phyloP scores from a whole-genome alignment of 192 early-diverging fungal species.

The Chytriomyces confervae region DNA sequence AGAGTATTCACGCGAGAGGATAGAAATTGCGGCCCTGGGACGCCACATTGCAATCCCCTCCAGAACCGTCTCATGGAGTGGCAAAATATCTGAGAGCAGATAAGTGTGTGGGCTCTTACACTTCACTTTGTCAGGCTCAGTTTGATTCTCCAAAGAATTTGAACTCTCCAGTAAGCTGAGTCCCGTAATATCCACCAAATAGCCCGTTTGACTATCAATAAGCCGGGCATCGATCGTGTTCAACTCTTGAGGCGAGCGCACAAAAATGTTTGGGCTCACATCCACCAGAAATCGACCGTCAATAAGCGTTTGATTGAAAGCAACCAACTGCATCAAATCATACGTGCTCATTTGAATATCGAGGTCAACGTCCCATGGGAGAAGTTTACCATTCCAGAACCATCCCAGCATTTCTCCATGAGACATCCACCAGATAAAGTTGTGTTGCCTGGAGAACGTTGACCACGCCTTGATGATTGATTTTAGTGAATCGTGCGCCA shows the following conservation, averaged over 20 bases:
- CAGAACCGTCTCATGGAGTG: constrained; percentile 17
- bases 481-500: constrained; percentile 1
- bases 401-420: constrained; percentile 52
- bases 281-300: constrained; percentile 15
- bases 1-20: constrained; percentile 37
- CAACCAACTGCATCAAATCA: constrained; percentile 7
- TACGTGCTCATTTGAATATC: constrained; percentile 9
- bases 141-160: background rate
- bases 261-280: constrained; percentile 2
- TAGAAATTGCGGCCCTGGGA: background rate
- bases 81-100: constrained; percentile 15
- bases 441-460: constrained; percentile 33
- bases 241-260: background rate
- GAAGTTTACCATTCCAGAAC: constrained; percentile 44
- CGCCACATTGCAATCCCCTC: constrained; percentile 15
- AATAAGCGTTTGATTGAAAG: constrained; percentile 19
- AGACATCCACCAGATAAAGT: constrained; percentile 45
- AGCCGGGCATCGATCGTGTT: constrained; percentile 24
- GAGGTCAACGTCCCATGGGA: constrained; percentile 47
- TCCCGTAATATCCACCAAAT: constrained; percentile 26
- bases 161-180: background rate
- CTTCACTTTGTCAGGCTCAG: background rate
- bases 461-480: constrained; percentile 24
- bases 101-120: constrained; percentile 21
- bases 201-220: constrained; percentile 20